Evolutionary conservation across 2,329 filamentous ascomycete species (phyloP), one percentile per base, ranked within the genome.

Genomic region (Verticillium klebahnii): DNA sequence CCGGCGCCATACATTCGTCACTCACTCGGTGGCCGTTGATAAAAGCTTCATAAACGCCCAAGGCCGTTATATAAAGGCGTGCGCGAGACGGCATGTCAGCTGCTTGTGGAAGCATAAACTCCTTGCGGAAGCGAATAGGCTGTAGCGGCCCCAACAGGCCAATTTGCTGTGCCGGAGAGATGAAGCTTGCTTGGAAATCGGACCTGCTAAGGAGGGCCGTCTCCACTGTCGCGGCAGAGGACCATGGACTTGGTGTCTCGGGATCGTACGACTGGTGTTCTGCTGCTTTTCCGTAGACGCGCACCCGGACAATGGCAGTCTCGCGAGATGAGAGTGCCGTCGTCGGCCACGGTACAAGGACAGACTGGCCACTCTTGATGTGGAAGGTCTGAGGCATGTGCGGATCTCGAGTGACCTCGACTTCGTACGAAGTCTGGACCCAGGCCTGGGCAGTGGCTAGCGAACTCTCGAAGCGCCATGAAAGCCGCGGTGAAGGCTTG

Each of bases 1-100:
- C 82, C 0, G 82, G 82, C 29, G 81, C 78, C 39, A 84, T 70
- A 2, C 75, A 72, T 4, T 70, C 60, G 34, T 77, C 73, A 0
- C 76, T 75, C 2, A 82, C 74, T 5, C 69, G 68, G 0, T 70
- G 62, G 0, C 78, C 80, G 60, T 85, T 83, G 63, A 84, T 77
- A 36, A 74, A 74, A 0, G 76, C 77, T 50, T 78, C 72, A 58
- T 80, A 83, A 0, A 82, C 58, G 0, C 81, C 80, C 1, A 77
- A 68, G 0, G 74, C 73, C 0, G 80, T 81, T 50, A 81, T 78
- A 58, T 83, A 82, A 1, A 83, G 67, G 1, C 79, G 72, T 0
- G 80, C 80, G 36, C 31, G 0, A 71, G 2, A 85, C 63, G 61
- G 84, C 75, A 1, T 78, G 75, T 63, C 72, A 5, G 66, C 34